Evolutionary conservation across 1,284 basidiomycete genomes (phyloP).

Genomic region (Ceraceosorus guamensis): DNA sequence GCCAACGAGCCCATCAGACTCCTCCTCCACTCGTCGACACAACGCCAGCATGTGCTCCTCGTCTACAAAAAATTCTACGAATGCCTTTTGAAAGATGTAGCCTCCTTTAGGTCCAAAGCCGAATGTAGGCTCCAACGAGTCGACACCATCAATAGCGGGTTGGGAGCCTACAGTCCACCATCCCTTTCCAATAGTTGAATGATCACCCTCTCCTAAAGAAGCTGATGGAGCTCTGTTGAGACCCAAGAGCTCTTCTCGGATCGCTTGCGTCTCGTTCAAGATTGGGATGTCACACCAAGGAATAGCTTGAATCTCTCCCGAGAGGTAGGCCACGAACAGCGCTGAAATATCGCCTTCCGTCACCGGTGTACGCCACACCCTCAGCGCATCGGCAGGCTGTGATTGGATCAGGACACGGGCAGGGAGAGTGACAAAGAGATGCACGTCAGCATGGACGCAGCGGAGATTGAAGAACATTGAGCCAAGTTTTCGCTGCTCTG

Average conservation of each 20-base stretch:
- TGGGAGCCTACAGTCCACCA: slow-evolving; percentile 98
- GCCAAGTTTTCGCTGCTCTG: no score
- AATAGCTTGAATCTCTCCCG: slow-evolving; percentile 62
- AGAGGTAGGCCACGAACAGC: slow-evolving; percentile 72
- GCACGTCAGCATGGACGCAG: slow-evolving; percentile 26
- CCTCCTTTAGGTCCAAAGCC: slow-evolving; percentile 90
- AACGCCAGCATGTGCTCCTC: slow-evolving; percentile 62
- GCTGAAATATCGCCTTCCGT: slow-evolving; percentile 64
- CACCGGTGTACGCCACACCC: slow-evolving; percentile 74
- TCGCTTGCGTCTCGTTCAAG: slow-evolving; percentile 73
- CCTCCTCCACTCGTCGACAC: slow-evolving; percentile 57
- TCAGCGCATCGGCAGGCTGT: slow-evolving; percentile 58
- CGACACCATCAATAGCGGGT: slow-evolving; percentile 54
- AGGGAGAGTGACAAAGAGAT: not conserved
- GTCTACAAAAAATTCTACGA: slow-evolving; percentile 87
- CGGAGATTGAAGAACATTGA: no score
- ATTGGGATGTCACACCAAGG: slow-evolving; percentile 85
- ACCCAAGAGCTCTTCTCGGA: slow-evolving; percentile 68
- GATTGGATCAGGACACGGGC: not conserved
- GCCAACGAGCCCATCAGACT: slow-evolving; percentile 61
- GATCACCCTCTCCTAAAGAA: no score
- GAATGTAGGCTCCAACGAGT: slow-evolving; percentile 55
- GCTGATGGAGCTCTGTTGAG: slow-evolving; percentile 54
- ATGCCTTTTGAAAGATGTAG: slow-evolving; percentile 94
- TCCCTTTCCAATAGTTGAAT: slow-evolving; percentile 14